Base-by-base conservation (phyloP, 139 green algal species). In the Chlorella sp. region DNA sequence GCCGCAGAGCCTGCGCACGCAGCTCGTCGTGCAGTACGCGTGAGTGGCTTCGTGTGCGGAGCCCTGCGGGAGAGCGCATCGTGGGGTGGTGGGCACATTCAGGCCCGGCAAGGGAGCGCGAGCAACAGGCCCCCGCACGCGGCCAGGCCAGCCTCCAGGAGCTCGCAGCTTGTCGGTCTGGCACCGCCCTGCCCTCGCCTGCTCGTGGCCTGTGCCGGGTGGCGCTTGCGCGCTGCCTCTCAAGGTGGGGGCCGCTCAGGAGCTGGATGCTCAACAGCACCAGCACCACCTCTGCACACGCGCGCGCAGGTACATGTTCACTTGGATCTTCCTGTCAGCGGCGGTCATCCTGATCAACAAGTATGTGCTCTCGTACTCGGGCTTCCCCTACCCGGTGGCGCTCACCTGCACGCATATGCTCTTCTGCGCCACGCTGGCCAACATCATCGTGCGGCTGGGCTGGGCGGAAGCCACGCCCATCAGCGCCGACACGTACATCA, bases 321-420 rank as follows among this genome's bases (percentile, higher is more conserved):
- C 84, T 59, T 86, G 82, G 82, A 84, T 87, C 34, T 71, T 66
- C 2, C 68, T 87, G 5, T 72, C 34, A 4, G 78, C 78, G 23
- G 74, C 72, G 1, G 88, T 93, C 4, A 93, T 93, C 35, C 69
- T 93, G 68, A 81, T 89, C 75, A 93, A 93, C 76, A 93, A 93
- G 78, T 93, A 84, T 32, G 74, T 93, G 10, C 75, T 93, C 26
- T 84, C 82, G 1, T 82, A 85, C 67, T 84, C 73, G 3, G 83
- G 83, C 30, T 94, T 92, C 70, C 85, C 83, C 1, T 94, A 87
- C 74, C 88, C 89, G 3, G 67, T 91, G 4, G 77, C 81, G 17
- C 78, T 94, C n/a, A 93, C 88, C 2, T 77, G 83, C 49, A 76
- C 77, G 1, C 86, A 91, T 60, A 89, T 88, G 84, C 61, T 78